Evolutionary conservation across 2,329 filamentous ascomycete species (phyloP).

Genomic region (Leptographium galeiforme): DNA sequence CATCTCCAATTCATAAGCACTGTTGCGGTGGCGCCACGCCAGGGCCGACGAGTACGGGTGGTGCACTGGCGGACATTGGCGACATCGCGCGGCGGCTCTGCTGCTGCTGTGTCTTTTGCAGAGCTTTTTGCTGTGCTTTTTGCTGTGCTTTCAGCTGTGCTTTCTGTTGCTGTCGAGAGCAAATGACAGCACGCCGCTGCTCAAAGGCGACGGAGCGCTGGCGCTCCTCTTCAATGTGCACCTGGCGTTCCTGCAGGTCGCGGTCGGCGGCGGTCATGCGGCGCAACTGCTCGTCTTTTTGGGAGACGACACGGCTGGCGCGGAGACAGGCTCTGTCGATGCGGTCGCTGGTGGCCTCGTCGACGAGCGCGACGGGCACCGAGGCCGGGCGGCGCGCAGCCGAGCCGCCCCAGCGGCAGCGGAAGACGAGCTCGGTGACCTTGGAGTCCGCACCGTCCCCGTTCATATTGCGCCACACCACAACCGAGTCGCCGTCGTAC

Average conservation of each 20-base stretch:
- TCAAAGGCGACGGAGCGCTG: slow-evolving; percentile 38
- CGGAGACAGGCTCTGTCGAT: slow-evolving; percentile 35
- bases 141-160: not conserved
- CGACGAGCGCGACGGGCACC: slow-evolving; percentile 20
- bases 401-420: slow-evolving; percentile 44
- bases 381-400: slow-evolving; percentile 22
- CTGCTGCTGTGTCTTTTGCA: not conserved
- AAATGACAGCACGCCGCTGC: slow-evolving; percentile 30
- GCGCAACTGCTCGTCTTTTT: slow-evolving; percentile 24
- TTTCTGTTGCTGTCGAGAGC: slow-evolving; percentile 9
- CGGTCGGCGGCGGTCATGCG: slow-evolving; percentile 28
- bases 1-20: too few relatives aligned
- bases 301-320: slow-evolving; percentile 30
- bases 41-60: too few relatives aligned
- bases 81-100: not conserved
- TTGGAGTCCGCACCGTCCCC: slow-evolving; percentile 3
- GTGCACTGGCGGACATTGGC: too few relatives aligned
- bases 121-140: not conserved
- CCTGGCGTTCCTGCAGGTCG: slow-evolving; percentile 29
- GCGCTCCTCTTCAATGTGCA: slow-evolving; percentile 31
- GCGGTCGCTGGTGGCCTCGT: slow-evolving; percentile 24
- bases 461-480: slow-evolving; percentile 45
- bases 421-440: slow-evolving; percentile 32
- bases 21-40: too few relatives aligned
- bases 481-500: slow-evolving; percentile 63